phyloP scores from a whole-genome alignment of 441 rosid genomes.

The Capsella rubella region DNA sequence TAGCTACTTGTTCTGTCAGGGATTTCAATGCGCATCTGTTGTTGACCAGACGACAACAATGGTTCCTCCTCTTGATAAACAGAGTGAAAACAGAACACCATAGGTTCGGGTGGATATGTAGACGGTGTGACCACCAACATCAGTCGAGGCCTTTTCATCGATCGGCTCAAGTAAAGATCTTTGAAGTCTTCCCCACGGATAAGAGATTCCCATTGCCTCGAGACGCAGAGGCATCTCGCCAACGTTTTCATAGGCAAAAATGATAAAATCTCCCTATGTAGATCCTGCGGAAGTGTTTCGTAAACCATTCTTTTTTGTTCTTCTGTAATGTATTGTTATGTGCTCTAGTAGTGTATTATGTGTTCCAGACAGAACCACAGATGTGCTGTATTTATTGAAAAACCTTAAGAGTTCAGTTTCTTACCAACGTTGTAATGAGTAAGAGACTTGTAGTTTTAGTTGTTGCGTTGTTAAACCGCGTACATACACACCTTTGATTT shows the following conservation, averaged over 20 bases:
- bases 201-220: background rate
- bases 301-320: background rate
- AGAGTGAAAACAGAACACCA: background rate
- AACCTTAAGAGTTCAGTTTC: background rate
- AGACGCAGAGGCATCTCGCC: background rate
- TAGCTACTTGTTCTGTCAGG: no score
- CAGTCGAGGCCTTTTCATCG: background rate
- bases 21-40: background rate
- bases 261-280: background rate
- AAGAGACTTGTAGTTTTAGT: background rate
- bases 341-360: no score
- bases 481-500: background rate
- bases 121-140: background rate
- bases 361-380: background rate
- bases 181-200: background rate
- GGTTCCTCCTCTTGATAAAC: constrained; percentile 15
- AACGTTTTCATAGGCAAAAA: background rate
- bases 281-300: background rate
- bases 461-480: background rate
- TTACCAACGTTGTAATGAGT: no score
- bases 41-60: constrained; percentile 7
- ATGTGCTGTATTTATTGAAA: background rate
- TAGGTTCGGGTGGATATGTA: background rate
- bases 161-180: background rate
- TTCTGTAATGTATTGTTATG: background rate